Evolutionary conservation across 2,329 filamentous ascomycete species (phyloP), one percentile per base, ranked within the genome.

Genomic region (Aspergillus fructus): DNA sequence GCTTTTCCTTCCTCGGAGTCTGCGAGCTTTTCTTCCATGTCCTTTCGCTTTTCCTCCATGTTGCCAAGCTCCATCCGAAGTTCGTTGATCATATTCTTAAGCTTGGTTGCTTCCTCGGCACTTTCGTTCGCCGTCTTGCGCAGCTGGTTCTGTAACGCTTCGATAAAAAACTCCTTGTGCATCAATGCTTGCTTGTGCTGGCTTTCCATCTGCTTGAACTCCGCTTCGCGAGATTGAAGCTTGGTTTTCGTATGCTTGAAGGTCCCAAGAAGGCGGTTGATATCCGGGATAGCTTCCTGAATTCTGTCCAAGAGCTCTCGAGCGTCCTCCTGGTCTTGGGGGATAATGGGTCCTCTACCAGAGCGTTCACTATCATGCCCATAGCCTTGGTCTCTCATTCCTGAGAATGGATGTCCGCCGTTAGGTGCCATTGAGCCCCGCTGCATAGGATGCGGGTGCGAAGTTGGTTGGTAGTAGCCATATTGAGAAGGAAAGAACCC

Each of bases 131-230:
- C 77, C 17, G 80, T 72, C 46, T 76, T 78, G 45, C 77, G 75
- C 64, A 83, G 75, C 63, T 81, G 80, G 23, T 77, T 74, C 55
- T 80, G 80, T 59, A 84, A 63, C 13, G 77, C 74, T 59, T 79
- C 76, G 54, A 85, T 81, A 61, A 84, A 80, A 51, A 74, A 78
- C 48, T 84, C 81, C 64, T 83, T 83, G 52, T 76, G 75, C 68
- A 79, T 78, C 37, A 83, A 66, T 30, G 76, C 77, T 59, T 83
- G 79, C 49, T 81, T 76, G 59, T 83, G 79, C 58, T 82, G 79
- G 42, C 70, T 71, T 58, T 79, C 74, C 19, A 79, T 72, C 57
- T 81, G 76, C 53, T 78, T 80, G 59, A 81, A 76, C 49, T 81
- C 72, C 30, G 79, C 76, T 59, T 83, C 81, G 15, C 79, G 75